These are phyloP conservation scores for Ophiostoma triangulosporum DNA, from an alignment of 2,329 filamentous ascomycete genomes.

Conservation along the genomic window DNA sequence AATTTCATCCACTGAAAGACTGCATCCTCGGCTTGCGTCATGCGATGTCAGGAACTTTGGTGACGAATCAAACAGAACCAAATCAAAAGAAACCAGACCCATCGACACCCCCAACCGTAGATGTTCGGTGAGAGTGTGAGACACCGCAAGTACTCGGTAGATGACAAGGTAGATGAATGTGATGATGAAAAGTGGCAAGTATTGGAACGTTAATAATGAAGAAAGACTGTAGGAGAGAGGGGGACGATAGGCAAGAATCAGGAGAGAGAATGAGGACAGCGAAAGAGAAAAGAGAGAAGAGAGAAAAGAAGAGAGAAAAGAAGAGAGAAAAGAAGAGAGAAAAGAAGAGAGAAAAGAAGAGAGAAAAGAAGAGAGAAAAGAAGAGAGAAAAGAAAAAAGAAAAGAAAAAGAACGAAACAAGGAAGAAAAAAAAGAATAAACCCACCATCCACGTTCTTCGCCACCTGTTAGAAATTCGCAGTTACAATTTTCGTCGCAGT, in stretches of 20 bases:
- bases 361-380: background rate
- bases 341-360: background rate
- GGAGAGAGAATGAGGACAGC: background rate
- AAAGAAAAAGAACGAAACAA: background rate
- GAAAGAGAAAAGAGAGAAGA: background rate
- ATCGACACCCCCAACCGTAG: background rate
- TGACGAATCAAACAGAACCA: background rate
- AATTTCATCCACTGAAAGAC: background rate
- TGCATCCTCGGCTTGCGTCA: background rate
- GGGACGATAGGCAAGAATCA: background rate
- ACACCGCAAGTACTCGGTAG: background rate
- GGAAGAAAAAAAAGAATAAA: background rate
- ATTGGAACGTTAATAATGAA: too few relatives aligned
- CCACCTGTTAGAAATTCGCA: conserved; percentile 15
- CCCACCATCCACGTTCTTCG: conserved; percentile 16
- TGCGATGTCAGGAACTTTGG: background rate
- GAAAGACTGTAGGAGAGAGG: background rate
- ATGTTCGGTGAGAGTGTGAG: background rate
- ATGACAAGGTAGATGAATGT: background rate
- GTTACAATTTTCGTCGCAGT: conserved; percentile 62
- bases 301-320: background rate
- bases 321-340: background rate
- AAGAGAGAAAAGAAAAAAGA: background rate
- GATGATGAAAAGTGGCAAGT: background rate
- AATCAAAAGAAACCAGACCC: background rate